Evolutionary conservation across 2,329 filamentous ascomycete species (phyloP).

Genomic region (Cordyceps cateniannulata): DNA sequence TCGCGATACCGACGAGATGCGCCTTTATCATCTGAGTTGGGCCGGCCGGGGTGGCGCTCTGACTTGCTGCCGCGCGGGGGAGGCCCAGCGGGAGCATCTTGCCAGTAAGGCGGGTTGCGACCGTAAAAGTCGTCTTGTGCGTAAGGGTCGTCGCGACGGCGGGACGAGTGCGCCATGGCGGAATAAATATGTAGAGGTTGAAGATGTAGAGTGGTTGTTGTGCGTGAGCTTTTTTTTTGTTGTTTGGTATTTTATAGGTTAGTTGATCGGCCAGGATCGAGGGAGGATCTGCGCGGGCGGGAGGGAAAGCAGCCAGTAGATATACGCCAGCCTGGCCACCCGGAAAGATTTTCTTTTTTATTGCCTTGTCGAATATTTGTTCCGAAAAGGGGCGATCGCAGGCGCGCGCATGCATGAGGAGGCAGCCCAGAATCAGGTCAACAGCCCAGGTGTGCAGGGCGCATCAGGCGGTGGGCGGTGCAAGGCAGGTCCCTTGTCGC

Average conservation of each 20-base stretch:
- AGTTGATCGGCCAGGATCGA: neutral
- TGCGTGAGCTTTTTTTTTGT: neutral
- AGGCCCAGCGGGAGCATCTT: constrained; percentile 1
- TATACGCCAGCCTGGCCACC: neutral
- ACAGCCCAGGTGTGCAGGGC: constrained; percentile 4
- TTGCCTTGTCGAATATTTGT: neutral
- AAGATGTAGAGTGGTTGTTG: neutral
- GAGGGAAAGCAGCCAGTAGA: neutral
- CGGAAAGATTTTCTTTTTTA: neutral
- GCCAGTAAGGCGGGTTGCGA: constrained; percentile 14
- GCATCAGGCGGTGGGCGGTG: constrained; percentile 7
- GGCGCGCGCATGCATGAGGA: neutral
- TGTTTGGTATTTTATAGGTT: neutral
- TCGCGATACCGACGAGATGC: constrained; percentile 4
- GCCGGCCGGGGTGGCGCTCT: constrained; percentile 17
- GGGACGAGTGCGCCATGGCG: constrained; percentile 22
- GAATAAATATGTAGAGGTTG: neutral
- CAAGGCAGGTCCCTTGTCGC: neutral
- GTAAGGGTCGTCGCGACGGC: constrained; percentile 19
- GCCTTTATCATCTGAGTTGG: constrained; percentile 13
- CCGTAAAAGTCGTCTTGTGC: constrained; percentile 19
- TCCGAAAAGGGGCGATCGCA: neutral
- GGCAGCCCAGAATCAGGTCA: constrained; percentile 1
- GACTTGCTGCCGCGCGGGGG: constrained; percentile 20
- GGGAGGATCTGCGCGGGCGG: neutral